These are phyloP conservation scores for Udeniomyces megalosporus DNA, from an alignment of 768 basidiomycete genomes.

Conservation along the genomic window DNA sequence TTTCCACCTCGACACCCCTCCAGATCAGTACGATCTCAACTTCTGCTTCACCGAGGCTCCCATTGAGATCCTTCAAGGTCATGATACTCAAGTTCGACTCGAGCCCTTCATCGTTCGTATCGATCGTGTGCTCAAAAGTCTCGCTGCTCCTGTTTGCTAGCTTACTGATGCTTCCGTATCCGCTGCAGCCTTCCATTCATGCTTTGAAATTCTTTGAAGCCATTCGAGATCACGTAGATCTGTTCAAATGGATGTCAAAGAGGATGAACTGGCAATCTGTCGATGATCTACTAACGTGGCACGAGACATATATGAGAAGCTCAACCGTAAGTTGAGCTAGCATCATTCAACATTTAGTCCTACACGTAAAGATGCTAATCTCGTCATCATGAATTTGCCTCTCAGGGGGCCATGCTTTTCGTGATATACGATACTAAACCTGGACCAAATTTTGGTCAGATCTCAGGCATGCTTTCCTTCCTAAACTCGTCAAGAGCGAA, in stretches of 20 bases:
- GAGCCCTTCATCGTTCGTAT: slow-evolving; percentile 11
- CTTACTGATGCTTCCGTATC: background rate
- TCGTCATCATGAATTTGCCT: background rate
- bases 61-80: background rate
- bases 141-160: background rate
- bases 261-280: background rate
- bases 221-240: background rate
- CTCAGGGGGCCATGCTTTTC: background rate
- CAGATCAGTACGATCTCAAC: slow-evolving; percentile 13
- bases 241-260: background rate
- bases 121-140: background rate
- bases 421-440: slow-evolving; percentile 9
- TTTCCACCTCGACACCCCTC: slow-evolving; percentile 2
- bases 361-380: background rate
- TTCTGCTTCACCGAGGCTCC: background rate
- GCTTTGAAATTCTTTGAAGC: background rate
- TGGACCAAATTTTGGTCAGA: background rate
- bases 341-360: background rate
- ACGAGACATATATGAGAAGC: background rate
- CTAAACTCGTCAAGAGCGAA: background rate
- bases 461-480: slow-evolving; percentile 8
- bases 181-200: slow-evolving; percentile 1
- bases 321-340: background rate
- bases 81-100: background rate
- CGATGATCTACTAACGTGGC: background rate